Base-by-base conservation (phyloP, 331 rosid species). In the Arachis monticola region DNA sequence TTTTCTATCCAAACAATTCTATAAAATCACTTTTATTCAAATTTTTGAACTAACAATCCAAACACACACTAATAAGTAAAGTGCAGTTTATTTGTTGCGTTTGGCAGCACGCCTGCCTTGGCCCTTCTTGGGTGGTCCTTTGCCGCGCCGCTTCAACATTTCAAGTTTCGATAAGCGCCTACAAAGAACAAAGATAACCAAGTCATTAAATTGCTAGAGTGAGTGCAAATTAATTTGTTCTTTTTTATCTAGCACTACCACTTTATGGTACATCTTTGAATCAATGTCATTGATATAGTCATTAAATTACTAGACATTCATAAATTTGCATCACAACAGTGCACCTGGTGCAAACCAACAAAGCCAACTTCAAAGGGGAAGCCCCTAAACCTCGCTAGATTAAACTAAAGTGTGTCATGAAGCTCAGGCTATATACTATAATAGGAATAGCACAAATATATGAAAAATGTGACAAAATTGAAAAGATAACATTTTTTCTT, bases 61-160 rank as follows among this genome's bases (percentile, higher is more conserved):
- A 17, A 17, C 22, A 17, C 22, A 17, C 22, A 17, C 22, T 17
- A 17, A 22, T 9, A 64, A 11, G n/a, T 14, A 6, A 61, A 74
- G 66, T 38, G 59, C 74, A 60, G 77, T 75, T 79, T 89, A 89
- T 77, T 91, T 84, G 74, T 73, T 91, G 60, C 97, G 97, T 64
- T 93, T 93, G 68, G 91, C 83, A 62, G 97, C 97, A 69, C 97
- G 96, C 87, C 71, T 90, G 77, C 99, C 99, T 11, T 92, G 90
- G 67, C 97, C 97, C 86, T 94, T 94, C 93, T 92, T 90, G 14
- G 97, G 96, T 38, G 97, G 88, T 76, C 97, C 99, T 77, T 94
- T 94, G 46, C 99, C 97, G n/a, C 99, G 93, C 48, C 99, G 97
- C 88, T 88, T 94, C 91, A 94, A 83, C 96, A 94, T 94, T 87